Base-by-base conservation (phyloP, 2,329 filamentous ascomycete genomes). In the Diaporthe australafricana region DNA sequence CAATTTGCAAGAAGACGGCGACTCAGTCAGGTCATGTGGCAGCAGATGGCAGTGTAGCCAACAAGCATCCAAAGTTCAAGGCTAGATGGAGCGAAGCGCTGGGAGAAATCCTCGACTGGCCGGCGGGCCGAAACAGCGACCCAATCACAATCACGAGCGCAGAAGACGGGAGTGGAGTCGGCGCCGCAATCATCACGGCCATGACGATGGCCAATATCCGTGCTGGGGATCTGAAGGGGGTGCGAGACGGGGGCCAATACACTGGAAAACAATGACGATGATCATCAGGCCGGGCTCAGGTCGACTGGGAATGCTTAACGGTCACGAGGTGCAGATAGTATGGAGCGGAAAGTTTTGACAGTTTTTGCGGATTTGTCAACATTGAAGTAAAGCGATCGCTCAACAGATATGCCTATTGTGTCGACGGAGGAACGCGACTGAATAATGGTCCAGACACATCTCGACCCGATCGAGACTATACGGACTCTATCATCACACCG, bases 1-100 rank as follows among this genome's bases (percentile, higher is more conserved):
- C 92, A 40, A 94, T 94, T 77, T 92, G 90, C 84, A 93, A 88
- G 81, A 94, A 93, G 87, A 94, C 93, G 85, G 87, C 87, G 71
- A 91, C 91, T 79, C 83, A 89, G 75, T 87, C 87, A 35, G 93
- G 91, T 79, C 92, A 94, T 80, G 92, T 94, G 48, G 92, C 92
- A 76, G 92, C 92, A 55, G 92, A 94, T 77, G 92, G 92, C 42
- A 92, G 89, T 20, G 92, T 94, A 67, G 94, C 94, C 84, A 94
- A 92, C 83, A 94, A 94, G 80, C 94, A 94, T 82, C 92, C 92
- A 5, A 90, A 93, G 81, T 94, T 94, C 86, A 93, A 93, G 84
- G 85, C 88, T 70, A 88, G 92, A 65, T 91, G 92, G 74, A 92
- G 91, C 20, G 84, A 88, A 76, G 92, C 92, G 20, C 85, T 94